Conservation (phyloP, 148 eudicot genomes). For the Heliamphora exappendiculata region DNA sequence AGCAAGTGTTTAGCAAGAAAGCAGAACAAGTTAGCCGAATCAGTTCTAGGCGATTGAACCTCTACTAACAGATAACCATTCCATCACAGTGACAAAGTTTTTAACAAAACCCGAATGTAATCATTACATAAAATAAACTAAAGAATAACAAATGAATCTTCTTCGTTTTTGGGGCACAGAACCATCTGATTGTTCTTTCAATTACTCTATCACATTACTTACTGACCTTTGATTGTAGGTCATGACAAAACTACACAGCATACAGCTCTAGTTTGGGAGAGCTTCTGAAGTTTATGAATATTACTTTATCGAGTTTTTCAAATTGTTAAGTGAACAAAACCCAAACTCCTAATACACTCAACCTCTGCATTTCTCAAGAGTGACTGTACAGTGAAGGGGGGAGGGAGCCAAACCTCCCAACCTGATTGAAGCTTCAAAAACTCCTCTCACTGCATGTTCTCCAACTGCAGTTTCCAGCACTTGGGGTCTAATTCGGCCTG, state of each 20-base stretch:
- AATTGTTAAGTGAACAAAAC: background rate
- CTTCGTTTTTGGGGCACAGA: too few relatives aligned
- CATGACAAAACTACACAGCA: background rate
- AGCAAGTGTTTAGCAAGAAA: too few relatives aligned
- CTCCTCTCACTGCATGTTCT: slow-evolving; percentile 30
- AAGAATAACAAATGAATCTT: background rate
- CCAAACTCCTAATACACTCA: background rate
- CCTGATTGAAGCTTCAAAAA: background rate
- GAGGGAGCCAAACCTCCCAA: background rate
- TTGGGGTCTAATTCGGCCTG: slow-evolving; percentile 86
- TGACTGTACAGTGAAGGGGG: background rate
- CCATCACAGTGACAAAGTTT: too few relatives aligned
- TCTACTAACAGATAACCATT: too few relatives aligned
- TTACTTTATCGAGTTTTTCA: background rate
- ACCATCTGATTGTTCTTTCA: background rate
- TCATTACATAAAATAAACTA: background rate
- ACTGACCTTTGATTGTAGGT: background rate
- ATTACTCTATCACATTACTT: background rate
- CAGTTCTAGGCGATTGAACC: too few relatives aligned
- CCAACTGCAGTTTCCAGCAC: slow-evolving; percentile 68
- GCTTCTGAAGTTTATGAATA: background rate
- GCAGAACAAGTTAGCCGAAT: too few relatives aligned
- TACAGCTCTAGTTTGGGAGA: background rate
- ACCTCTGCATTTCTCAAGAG: background rate
- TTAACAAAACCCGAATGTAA: background rate